Conservation (phyloP, 495 filamentous ascomycete species). For the Podospora comata region DNA sequence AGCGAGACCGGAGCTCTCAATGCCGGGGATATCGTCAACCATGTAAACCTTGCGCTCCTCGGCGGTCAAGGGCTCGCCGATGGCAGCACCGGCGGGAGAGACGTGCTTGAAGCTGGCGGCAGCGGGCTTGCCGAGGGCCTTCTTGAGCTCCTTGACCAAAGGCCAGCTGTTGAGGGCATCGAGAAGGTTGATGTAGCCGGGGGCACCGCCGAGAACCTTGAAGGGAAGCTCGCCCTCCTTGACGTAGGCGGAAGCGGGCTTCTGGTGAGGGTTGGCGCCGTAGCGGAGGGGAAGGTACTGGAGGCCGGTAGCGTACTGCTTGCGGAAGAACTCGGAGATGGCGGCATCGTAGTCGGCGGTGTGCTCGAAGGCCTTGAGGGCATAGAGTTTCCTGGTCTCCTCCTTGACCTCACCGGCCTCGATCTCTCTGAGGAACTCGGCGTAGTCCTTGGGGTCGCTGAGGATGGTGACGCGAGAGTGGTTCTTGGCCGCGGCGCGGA, state of each 20-base stretch:
- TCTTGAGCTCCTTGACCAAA: constrained; percentile 92
- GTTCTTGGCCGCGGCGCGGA: constrained; percentile 97
- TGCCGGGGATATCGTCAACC: constrained; percentile 88
- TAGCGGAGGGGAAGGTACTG: constrained; percentile 88
- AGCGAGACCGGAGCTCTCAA: constrained; percentile 79
- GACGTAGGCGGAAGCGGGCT: constrained; percentile 81
- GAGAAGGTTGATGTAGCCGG: constrained; percentile 94
- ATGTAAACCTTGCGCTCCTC: constrained; percentile 96
- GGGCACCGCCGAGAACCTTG: constrained; percentile 88
- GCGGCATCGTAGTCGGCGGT: constrained; percentile 96
- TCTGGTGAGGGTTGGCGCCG: constrained; percentile 96
- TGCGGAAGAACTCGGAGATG: constrained; percentile 95
- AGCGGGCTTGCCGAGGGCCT: constrained; percentile 80
- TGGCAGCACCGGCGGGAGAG: constrained; percentile 91
- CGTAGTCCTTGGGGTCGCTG: constrained; percentile 88
- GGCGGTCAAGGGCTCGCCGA: constrained; percentile 79
- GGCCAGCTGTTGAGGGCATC: constrained; percentile 97
- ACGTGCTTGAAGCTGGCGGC: constrained; percentile 99
- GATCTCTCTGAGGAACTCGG: constrained; percentile 87
- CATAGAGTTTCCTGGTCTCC: constrained; percentile 76
- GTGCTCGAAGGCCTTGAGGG: constrained; percentile 95
- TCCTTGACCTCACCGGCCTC: constrained; percentile 81
- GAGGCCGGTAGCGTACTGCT: constrained; percentile 80
- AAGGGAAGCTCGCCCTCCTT: constrained; percentile 76
- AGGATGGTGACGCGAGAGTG: constrained; percentile 92